A percentile compares a stretch with the other conserved stretches of the same genome.
These are phyloP conservation scores for Talaromyces sp. DNA, from an alignment of 2,329 filamentous ascomycete genomes.

Conservation along the genomic window DNA sequence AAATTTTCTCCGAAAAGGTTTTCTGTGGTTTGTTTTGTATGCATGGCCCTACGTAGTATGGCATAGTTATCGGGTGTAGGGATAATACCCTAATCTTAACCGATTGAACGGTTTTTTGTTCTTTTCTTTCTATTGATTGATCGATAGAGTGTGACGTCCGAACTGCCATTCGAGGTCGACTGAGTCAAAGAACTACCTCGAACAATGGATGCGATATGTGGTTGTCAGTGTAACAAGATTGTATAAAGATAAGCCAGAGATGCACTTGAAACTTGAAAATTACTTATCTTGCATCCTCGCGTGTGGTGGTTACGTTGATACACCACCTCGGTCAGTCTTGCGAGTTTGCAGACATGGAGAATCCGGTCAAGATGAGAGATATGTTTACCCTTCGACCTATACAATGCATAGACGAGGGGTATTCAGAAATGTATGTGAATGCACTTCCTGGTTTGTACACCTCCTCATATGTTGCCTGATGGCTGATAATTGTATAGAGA, in stretches of 20 bases:
- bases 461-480: not conserved
- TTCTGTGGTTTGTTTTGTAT: not conserved
- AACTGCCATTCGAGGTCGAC: slow-evolving; percentile 3
- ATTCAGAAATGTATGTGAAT: slow-evolving; percentile 12
- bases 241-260: slow-evolving; percentile 9
- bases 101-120: not conserved
- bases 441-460: not conserved
- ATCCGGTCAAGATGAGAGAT: slow-evolving; percentile 4
- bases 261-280: not conserved
- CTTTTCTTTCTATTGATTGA: not conserved
- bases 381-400: not conserved
- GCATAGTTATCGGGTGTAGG: not conserved
- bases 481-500: slow-evolving; percentile 10
- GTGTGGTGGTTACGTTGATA: not conserved
- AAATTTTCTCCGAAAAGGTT: not conserved
- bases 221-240: not conserved
- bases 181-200: not conserved
- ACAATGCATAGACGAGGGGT: slow-evolving; percentile 15
- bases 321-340: not conserved
- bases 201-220: slow-evolving; percentile 7
- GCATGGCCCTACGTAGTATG: not conserved
- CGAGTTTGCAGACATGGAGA: not conserved
- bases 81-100: slow-evolving; percentile 6
- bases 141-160: not conserved
- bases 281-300: not conserved